A percentile compares a stretch with the other conserved stretches of the same genome.
Evolutionary conservation across 441 rosid species (phyloP).

Genomic region (Cnidoscolus chayamansa): DNA sequence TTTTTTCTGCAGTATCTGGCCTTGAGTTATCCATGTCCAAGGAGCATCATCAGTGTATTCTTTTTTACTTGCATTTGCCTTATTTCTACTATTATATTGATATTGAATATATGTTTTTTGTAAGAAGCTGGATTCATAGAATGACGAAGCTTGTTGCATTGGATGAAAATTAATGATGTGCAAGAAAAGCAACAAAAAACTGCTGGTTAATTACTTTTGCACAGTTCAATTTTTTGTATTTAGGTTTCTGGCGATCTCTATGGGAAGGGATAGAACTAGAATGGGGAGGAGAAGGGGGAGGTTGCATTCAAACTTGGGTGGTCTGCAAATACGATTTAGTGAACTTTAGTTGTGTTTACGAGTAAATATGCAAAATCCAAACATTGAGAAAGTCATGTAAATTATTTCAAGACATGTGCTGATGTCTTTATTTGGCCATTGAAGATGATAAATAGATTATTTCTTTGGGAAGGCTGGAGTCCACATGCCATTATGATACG

Average conservation of each 20-base stretch:
- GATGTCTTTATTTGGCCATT: not conserved
- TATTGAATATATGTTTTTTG: not conserved
- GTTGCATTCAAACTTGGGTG: not conserved
- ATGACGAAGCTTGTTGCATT: not conserved
- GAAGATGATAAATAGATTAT: not conserved
- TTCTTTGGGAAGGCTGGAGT: not conserved
- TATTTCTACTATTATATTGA: constrained; percentile 6
- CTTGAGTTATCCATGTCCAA: constrained; percentile 91
- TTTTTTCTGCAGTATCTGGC: constrained; percentile 97
- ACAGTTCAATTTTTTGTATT: not conserved
- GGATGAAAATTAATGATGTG: not conserved
- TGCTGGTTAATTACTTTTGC: not conserved
- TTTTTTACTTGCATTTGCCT: constrained; percentile 21
- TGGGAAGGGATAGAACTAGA: not conserved
- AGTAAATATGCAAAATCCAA: not conserved
- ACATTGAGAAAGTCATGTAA: constrained; percentile 10
- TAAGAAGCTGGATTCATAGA: not conserved
- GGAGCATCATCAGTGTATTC: constrained; percentile 87
- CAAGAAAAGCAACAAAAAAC: not conserved
- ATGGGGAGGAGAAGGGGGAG: not conserved
- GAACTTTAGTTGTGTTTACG: not conserved
- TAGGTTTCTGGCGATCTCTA: not conserved
- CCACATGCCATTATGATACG: constrained; percentile 7
- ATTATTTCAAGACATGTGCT: constrained; percentile 1
- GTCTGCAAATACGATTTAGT: not conserved